Evolutionary conservation across 176 grass and related monocot species (phyloP), one percentile per base, ranked within the genome.

Genomic region (Phoenix dactylifera): DNA sequence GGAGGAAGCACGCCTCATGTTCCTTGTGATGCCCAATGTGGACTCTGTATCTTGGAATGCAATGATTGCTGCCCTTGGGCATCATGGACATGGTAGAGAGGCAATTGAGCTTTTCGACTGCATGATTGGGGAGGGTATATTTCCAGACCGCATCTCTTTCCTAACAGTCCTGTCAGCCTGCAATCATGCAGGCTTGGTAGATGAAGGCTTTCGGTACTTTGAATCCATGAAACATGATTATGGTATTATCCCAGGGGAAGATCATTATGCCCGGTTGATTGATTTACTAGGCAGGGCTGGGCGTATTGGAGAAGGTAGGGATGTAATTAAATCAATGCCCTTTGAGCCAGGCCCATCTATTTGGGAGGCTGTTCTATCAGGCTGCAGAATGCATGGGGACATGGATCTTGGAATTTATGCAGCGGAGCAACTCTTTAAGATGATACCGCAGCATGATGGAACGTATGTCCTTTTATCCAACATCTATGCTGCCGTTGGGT

Each of bases 21-120:
- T 87, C 56, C 68, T 81, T 58, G 54, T 73, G 76, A 95, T 89
- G 90, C 74, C 67, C 59, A 81, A 87, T 75, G 63, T 79, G 58
- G 90, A 89, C 28, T 76, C 30, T 48, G 74, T 89, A 29, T 95
- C 90, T 1, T 95, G 86, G 86, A 95, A 95, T 75, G 90, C 90
- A 57, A 90, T 95, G 83, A 82, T 87, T 66, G 76, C 86, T 26
- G 86, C 90, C 50, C 68, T 95, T 63, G 83, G 86, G 50, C 83
- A 95, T 67, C 90, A 87, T 79, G 90, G 90, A 49, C 67, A 89
- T 23, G 90, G 80, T 53, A 66, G 18, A 58, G 83, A 89, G 66
- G 80, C 90, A 73, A 75, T 84, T 55, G 72, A 95, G 9, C 63
- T 82, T 22, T 95, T 86, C 78, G 76, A 89, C 69, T 70, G 52